Evolutionary conservation across 2,329 filamentous ascomycete species (phyloP).

Genomic region (Calonectria pseudoreteaudii): DNA sequence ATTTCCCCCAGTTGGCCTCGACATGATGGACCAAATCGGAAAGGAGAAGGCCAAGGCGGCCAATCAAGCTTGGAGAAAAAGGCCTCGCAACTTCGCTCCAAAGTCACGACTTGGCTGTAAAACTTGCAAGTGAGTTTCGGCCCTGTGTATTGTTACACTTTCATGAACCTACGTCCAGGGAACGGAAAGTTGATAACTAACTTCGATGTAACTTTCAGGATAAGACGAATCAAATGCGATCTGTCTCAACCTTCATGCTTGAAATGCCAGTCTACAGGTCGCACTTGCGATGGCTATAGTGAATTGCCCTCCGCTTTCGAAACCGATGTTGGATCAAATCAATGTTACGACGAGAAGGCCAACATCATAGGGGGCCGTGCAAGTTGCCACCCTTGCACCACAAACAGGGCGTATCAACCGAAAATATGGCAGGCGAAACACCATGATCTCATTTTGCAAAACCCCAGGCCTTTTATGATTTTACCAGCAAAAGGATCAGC

Average conservation of each 20-base stretch:
- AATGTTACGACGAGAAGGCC: neutral
- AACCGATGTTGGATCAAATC: neutral
- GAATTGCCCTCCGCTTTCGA: slow-evolving; percentile 22
- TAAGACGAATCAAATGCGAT: slow-evolving; percentile 54
- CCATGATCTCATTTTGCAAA: slow-evolving; percentile 21
- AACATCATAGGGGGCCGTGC: neutral
- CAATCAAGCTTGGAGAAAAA: slow-evolving; percentile 52
- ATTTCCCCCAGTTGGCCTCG: neutral
- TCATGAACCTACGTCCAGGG: slow-evolving; percentile 17
- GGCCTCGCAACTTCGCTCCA: slow-evolving; percentile 51
- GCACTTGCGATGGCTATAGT: slow-evolving; percentile 51
- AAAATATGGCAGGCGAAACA: slow-evolving; percentile 1
- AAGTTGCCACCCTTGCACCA: neutral
- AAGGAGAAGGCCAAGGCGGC: slow-evolving; percentile 29
- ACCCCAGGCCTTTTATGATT: slow-evolving; percentile 37
- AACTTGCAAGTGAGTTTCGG: slow-evolving; percentile 53
- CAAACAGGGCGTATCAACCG: neutral
- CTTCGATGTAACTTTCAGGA: slow-evolving; percentile 38
- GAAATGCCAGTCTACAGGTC: slow-evolving; percentile 52
- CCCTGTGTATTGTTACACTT: neutral
- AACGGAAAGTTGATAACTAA: slow-evolving; percentile 27
- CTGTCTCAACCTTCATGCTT: slow-evolving; percentile 47
- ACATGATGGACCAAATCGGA: slow-evolving; percentile 18
- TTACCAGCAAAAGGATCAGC: slow-evolving; percentile 33
- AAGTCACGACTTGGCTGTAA: slow-evolving; percentile 54